These are phyloP conservation scores for Aspergillus sclerotialis DNA, from an alignment of 2,329 filamentous ascomycete genomes.

Conservation along the genomic window DNA sequence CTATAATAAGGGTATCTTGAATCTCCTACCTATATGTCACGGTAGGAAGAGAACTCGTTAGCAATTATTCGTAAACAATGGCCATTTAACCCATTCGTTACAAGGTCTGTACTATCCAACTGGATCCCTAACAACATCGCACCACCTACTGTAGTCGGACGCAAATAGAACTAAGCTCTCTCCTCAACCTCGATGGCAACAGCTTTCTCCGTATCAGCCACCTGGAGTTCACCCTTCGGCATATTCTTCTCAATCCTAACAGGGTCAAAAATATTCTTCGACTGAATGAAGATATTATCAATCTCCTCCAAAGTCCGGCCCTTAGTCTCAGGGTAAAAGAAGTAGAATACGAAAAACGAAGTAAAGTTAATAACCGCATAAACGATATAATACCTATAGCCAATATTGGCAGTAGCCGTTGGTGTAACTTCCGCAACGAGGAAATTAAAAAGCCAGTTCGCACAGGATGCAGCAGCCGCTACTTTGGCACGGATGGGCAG, in stretches of 20 bases:
- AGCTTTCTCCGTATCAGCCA: too few species aligned
- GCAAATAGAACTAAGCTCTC: too few species aligned
- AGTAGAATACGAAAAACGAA: neutral
- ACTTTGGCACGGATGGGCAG: neutral
- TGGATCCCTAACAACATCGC: too few species aligned
- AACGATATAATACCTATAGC: slow-evolving; percentile 3
- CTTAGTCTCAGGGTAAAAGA: slow-evolving; percentile 1
- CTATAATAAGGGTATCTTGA: too few species aligned
- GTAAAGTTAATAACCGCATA: neutral
- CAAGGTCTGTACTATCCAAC: too few species aligned
- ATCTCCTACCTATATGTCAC: too few species aligned
- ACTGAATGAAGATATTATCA: neutral
- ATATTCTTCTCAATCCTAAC: neutral
- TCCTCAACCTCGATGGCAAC: too few species aligned
- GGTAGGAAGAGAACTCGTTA: too few species aligned
- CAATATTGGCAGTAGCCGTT: neutral
- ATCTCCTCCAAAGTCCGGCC: neutral
- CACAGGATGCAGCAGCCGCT: neutral
- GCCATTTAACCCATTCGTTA: too few species aligned
- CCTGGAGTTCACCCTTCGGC: too few species aligned
- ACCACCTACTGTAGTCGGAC: too few species aligned
- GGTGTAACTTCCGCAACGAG: slow-evolving; percentile 2
- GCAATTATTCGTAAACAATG: too few species aligned
- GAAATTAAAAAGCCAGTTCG: slow-evolving; percentile 3
- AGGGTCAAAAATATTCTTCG: neutral